Evolutionary conservation across 495 filamentous ascomycete species (phyloP).

Genomic region (Podospora tetraspora): DNA sequence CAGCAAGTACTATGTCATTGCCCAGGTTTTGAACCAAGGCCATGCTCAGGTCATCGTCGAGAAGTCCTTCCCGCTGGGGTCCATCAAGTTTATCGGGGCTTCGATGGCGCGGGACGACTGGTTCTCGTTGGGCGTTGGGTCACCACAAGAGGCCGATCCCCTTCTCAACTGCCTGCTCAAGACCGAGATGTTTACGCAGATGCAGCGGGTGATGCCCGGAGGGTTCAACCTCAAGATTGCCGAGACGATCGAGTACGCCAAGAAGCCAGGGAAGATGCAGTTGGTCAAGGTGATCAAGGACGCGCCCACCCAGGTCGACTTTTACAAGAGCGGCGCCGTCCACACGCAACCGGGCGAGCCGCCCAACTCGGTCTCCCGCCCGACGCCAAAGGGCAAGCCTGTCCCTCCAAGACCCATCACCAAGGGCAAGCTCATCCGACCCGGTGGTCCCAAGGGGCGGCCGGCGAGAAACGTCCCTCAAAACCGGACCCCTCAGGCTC

Average conservation of each 20-base stretch:
- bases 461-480: conserved; percentile 57
- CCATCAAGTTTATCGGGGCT: conserved; percentile 77
- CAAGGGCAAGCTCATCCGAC: conserved; percentile 78
- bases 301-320: conserved; percentile 64
- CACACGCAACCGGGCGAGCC: conserved; percentile 83
- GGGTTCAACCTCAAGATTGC: conserved; percentile 76
- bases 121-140: conserved; percentile 88
- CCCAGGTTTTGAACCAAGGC: conserved; percentile 75
- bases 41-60: conserved; percentile 77
- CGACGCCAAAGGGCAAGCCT: conserved; percentile 78
- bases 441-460: conserved; percentile 78
- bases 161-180: conserved; percentile 91
- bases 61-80: conserved; percentile 71
- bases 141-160: conserved; percentile 83
- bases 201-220: conserved; percentile 68
- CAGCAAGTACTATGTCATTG: conserved; percentile 79
- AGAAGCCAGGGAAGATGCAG: conserved; percentile 93
- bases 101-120: conserved; percentile 88
- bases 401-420: conserved; percentile 86
- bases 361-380: conserved; percentile 72
- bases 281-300: conserved; percentile 87
- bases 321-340: conserved; percentile 89
- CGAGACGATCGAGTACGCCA: conserved; percentile 87
- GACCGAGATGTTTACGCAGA: conserved; percentile 93
- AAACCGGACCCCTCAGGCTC: conserved; percentile 48